Base-by-base conservation (phyloP, 2,329 filamentous ascomycete genomes). In the Tolypocladium inflatum region DNA sequence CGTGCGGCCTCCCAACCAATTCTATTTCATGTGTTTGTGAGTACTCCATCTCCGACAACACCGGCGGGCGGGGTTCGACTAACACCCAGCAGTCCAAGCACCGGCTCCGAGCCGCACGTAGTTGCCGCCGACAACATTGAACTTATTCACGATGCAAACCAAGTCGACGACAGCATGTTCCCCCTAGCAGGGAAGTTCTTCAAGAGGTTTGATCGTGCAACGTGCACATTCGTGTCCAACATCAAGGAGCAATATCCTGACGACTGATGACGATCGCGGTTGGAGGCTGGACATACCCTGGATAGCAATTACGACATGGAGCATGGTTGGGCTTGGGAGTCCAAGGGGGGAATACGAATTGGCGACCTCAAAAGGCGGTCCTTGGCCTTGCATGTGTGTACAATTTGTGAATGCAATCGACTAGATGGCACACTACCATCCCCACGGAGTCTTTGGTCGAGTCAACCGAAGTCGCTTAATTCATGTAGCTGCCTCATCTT, bases 21-120 rank as follows among this genome's bases (percentile, higher is more conserved):
- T 91, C 65, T 97, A 96, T 70, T 72, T 73, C 51, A 88, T 91
- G 64, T 90, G 90, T 66, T 78, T 97, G 90, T 96, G 75, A 80
- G 91, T 84, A 11, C 3, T 33, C 41, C 37, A 30, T 5, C 19
- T 23, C 19, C 30, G 9, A 15, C 4, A 4, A 30, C 17, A n/a
- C 19, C 30, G 30, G 19, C 19, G 48, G 30, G 19, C 19, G 48
- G 21, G 19, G 30, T 4, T 51, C 42, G 33, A 21, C 56, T 60
- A 33, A 63, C 37, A 21, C 5, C 26, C 48, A 54, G 52, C 51
- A 72, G 71, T 55, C 67, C 69, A 33, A 73, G 67, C 55, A 68
- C 65, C 11, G 70, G 69, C 21, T 65, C 68, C 6, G 69, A 73
- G 51, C 68, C 70, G 15, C 71, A 69, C 53, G 68, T 70, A 59